Percentiles rank a stretch among this genome's conserved stretches.
These are phyloP conservation scores for Pontederia crassipes DNA, from an alignment of 176 grass and related monocot genomes.

Conservation along the genomic window DNA sequence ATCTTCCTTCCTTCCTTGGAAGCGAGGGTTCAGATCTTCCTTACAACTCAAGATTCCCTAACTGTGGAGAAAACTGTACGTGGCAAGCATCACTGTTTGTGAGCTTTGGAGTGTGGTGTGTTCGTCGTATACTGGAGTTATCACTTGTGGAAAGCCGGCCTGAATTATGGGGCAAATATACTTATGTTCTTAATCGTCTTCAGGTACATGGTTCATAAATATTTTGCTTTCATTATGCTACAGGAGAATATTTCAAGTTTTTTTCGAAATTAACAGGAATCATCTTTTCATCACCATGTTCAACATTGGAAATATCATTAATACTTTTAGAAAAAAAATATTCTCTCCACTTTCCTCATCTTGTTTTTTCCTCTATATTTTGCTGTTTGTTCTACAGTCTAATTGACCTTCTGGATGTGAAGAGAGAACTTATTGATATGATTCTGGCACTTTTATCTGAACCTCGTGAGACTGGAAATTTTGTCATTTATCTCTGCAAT, in stretches of 20 bases:
- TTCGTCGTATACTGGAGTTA: constrained; percentile 59
- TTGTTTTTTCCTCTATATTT: too few species aligned
- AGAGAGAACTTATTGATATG: too few species aligned
- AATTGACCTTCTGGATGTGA: too few species aligned
- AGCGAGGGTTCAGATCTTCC: constrained; percentile 23
- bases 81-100: constrained; percentile 61
- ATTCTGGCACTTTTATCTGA: too few species aligned
- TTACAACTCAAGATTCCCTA: constrained; percentile 29
- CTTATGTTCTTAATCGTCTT: constrained; percentile 95
- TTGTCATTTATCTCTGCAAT: too few species aligned
- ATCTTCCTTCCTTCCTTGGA: constrained; percentile 4
- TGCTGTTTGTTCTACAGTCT: too few species aligned
- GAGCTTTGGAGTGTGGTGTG: constrained; percentile 96
- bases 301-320: neutral
- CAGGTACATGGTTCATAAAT: constrained; percentile 35
- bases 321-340: neutral
- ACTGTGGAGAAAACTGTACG: constrained; percentile 78
- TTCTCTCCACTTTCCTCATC: neutral
- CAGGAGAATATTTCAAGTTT: constrained; percentile 1
- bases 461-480: too few species aligned
- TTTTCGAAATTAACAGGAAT: neutral
- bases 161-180: constrained; percentile 98
- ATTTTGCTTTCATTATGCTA: neutral
- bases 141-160: constrained; percentile 90
- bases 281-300: neutral